Base-by-base conservation (phyloP, 2,329 filamentous ascomycete species). In the Fusarium sp. region DNA sequence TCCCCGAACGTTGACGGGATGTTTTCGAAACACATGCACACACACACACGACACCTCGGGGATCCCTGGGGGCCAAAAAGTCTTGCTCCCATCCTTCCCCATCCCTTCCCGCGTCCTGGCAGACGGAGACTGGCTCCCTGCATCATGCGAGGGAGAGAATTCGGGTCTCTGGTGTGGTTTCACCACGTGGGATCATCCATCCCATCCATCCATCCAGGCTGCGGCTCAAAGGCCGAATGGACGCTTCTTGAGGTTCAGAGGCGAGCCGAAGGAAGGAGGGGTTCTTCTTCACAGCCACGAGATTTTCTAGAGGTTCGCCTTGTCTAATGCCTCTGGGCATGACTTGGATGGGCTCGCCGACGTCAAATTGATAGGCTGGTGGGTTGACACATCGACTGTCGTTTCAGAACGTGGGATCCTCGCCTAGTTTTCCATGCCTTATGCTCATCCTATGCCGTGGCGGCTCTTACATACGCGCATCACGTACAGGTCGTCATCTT, bases 101-200 rank as follows among this genome's bases (percentile, higher is more conserved):
- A 43, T 52, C 69, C 68, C 67, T 63, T 39, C 43, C 54, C n/a
- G 37, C 43, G 52, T 57, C 59, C 62, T 64, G 35, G 50, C 48
- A 63, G 35, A 63, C 37, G 58, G 59, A 31, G 66, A 64, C 52
- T 57, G 39, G 65, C 57, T 57, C 66, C 41, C 45, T 64, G 56
- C 29, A 43, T 52, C 58, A 66, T 61, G 64, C 35, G 52, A 65
- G 60, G 45, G 65, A 58, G 64, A 60, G 39, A 70, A 59, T 52
- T 52, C 48, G 56, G 63, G 65, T 50, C 48, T 52, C 35, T 75
- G 69, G 63, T 72, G 73, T 70, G 73, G 76, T 77, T 78, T 72
- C 73, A 78, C 76, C 76, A 76, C 76, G 76, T 78, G 76, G 71
- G 69, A 76, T 73, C 65, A 62, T 68, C 65, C 41, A 43, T 43